A percentile compares a stretch with the other conserved stretches of the same genome.
These are phyloP conservation scores for Plasmodium vivax DNA, from an alignment of 169 alveolate genomes.

Conservation along the genomic window DNA sequence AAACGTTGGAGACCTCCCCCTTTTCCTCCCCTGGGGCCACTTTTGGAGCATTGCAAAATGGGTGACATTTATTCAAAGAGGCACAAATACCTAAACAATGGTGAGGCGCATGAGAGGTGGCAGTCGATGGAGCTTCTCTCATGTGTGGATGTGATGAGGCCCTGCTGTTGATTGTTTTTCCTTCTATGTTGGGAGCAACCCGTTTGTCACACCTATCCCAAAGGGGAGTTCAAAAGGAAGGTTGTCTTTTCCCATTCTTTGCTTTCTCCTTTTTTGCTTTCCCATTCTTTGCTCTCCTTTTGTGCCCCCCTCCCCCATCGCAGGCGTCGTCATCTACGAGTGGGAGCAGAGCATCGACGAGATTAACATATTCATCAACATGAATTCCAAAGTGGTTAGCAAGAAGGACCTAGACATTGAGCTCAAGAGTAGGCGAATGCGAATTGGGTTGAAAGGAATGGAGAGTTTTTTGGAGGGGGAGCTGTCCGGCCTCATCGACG, in stretches of 20 bases:
- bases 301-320: background rate
- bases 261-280: background rate
- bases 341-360: conserved; percentile 74
- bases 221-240: background rate
- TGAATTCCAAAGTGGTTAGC: conserved; percentile 27
- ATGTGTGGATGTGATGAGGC: background rate
- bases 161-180: too few relatives aligned
- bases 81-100: conserved; percentile 64
- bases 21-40: background rate
- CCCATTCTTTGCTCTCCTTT: too few relatives aligned
- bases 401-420: conserved; percentile 53
- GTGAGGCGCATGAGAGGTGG: background rate
- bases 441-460: conserved; percentile 43
- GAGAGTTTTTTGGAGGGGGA: conserved; percentile 69
- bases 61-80: conserved; percentile 69
- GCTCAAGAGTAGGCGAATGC: conserved; percentile 30
- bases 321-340: conserved; percentile 60
- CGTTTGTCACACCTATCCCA: background rate
- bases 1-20: background rate
- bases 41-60: conserved; percentile 5
- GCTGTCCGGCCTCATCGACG: conserved; percentile 44
- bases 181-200: background rate
- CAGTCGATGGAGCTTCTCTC: background rate
- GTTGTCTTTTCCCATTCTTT: background rate
- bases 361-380: conserved; percentile 39